Evolutionary conservation across 2,329 filamentous ascomycete species (phyloP).

Genomic region (Stagonosporopsis chrysanthemi): DNA sequence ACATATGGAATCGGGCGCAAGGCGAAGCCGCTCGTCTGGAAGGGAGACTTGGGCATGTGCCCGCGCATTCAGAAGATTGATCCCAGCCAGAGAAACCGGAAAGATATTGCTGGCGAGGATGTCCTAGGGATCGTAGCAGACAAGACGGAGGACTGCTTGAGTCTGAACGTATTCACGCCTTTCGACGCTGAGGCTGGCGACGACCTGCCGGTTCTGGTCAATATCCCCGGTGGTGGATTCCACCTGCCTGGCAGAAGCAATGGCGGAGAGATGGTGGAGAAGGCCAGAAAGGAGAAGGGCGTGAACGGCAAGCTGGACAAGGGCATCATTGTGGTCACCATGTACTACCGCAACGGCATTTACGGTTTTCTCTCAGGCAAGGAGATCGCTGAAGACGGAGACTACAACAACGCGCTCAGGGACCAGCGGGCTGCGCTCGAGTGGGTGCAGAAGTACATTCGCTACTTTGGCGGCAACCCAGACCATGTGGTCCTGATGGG

Average conservation of each 20-base stretch:
- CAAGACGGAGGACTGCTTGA: slow-evolving; percentile 53
- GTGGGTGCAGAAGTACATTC: slow-evolving; percentile 53
- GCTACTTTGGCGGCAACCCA: slow-evolving; percentile 56
- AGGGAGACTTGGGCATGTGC: slow-evolving; percentile 43
- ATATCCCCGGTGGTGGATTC: slow-evolving; percentile 57
- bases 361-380: slow-evolving; percentile 56
- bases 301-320: slow-evolving; percentile 40
- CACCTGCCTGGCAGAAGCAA: slow-evolving; percentile 46
- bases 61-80: slow-evolving; percentile 46
- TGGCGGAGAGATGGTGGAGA: slow-evolving; percentile 42
- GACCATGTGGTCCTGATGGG: slow-evolving; percentile 57
- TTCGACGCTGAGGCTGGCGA: slow-evolving; percentile 44
- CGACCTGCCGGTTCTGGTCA: slow-evolving; percentile 51
- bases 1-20: slow-evolving; percentile 34
- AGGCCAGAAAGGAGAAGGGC: slow-evolving; percentile 38
- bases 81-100: slow-evolving; percentile 30
- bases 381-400: slow-evolving; percentile 47
- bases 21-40: slow-evolving; percentile 38
- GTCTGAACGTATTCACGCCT: slow-evolving; percentile 48
- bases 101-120: slow-evolving; percentile 38
- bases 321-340: slow-evolving; percentile 43
- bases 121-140: slow-evolving; percentile 37
- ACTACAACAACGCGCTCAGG: slow-evolving; percentile 47
- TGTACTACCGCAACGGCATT: slow-evolving; percentile 50
- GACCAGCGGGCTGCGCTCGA: slow-evolving; percentile 52